Base-by-base conservation (phyloP, 2,329 filamentous ascomycete genomes). In the Raffaelea deltoideospora region DNA sequence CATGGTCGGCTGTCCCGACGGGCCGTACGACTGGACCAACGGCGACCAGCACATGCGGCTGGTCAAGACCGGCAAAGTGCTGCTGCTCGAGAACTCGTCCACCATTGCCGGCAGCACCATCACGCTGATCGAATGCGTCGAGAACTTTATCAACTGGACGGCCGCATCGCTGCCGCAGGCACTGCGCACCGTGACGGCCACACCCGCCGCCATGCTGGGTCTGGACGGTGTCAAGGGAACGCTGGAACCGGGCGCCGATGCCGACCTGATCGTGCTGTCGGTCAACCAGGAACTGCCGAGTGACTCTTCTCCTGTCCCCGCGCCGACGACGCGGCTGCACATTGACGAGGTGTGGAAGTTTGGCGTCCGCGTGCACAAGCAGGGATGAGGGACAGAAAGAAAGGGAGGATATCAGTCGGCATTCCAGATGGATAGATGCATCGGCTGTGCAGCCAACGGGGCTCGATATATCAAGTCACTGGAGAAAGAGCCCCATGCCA, bases 21-120 rank as follows among this genome's bases (percentile, higher is more conserved):
- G 87, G 3, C 67, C 72, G 3, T 93, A 94, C 52, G 72, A 79
- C 43, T 93, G 85, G 84, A 87, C 76, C 5, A 93, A 94, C 48
- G 73, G 73, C 7, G 67, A 70, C 38, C 58, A 59, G 20, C 64
- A 64, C 32, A 67, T 67, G 44, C 64, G 60, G 26, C 74, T 79
- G 44, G 57, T 80, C 41, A 88, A 88, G 60, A 72, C 69, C 35
- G 85, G 86, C 1, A 63, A 74, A 0, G 67, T 78, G 38, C 58
- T 95, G 26, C 76, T 81, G 3, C 64, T 92, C 1, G 80, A 92
- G 52, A 82, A 80, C 13, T 84, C 81, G 0, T 71, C 80, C 22
- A 81, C 72, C 40, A 84, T 92, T 50, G 84, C 83, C 13, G 83
- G 81, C 45, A 79, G 73, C 47, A 76, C 75, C 30, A 75, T 78